Percentiles rank a stretch among this genome's conserved stretches.
Conservation (phyloP, 2,329 filamentous ascomycete species). For the Nigrospora osmanthi region DNA sequence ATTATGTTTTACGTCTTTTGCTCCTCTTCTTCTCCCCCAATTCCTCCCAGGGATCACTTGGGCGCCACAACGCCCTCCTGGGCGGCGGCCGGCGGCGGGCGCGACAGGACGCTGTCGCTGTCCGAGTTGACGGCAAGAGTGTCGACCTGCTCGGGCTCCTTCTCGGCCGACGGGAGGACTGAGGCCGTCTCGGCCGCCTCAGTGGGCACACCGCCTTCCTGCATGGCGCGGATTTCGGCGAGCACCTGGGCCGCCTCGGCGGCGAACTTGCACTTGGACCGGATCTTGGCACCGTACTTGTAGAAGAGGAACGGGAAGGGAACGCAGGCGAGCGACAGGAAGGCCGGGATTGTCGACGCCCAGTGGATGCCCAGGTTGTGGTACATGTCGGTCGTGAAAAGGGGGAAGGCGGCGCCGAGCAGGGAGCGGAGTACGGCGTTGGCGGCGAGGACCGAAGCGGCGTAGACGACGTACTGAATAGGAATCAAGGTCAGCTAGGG, state of each 20-base stretch:
- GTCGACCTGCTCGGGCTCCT: not conserved
- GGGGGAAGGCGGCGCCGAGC: slow-evolving; percentile 65
- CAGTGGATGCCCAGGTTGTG: slow-evolving; percentile 44
- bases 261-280: slow-evolving; percentile 62
- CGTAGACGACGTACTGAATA: slow-evolving; percentile 58
- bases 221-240: slow-evolving; percentile 1
- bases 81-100: too few relatives aligned
- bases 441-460: slow-evolving; percentile 66
- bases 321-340: slow-evolving; percentile 46
- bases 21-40: too few relatives aligned
- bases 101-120: too few relatives aligned
- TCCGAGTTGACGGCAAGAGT: not conserved
- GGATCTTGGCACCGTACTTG: slow-evolving; percentile 58
- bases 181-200: too few relatives aligned
- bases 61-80: too few relatives aligned
- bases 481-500: slow-evolving; percentile 76
- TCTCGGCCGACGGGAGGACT: not conserved
- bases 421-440: slow-evolving; percentile 64
- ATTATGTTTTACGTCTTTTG: too few relatives aligned
- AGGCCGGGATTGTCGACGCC: slow-evolving; percentile 48
- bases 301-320: slow-evolving; percentile 65
- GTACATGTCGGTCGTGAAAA: slow-evolving; percentile 51
- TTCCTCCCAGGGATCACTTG: too few relatives aligned
- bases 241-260: slow-evolving; percentile 54
- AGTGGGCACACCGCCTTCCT: not conserved